Base-by-base conservation (phyloP, 177 flowering plant species). In the Tripterygium wilfordii region DNA sequence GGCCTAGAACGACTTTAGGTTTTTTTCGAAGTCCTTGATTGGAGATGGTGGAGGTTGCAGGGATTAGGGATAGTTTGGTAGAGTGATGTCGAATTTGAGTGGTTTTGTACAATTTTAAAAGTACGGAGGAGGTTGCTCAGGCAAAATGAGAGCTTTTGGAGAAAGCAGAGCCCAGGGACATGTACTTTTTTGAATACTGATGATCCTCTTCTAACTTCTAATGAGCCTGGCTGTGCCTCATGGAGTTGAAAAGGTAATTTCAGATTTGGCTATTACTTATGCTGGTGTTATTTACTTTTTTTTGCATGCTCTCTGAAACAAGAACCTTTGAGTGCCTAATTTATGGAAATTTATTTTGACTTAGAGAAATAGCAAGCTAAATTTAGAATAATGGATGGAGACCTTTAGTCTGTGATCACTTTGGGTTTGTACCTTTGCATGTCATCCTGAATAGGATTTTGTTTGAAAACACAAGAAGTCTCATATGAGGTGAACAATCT, bases 201-300 rank as follows among this genome's bases (percentile, higher is more conserved):
- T 51, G 74, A 69, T 62, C 74, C 70, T 33, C n/a, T n/a, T n/a
- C n/a, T n/a, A n/a, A n/a, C 49, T 62, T 3, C 62, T 69, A 9
- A 51, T 56, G 62, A 49, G 42, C 42, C 58, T 62, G 40, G 57
- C 51, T 26, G 65, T 69, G 5, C 67, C 74, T 24, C 26, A 2
- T 28, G 70, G 70, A 23, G 70, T 65, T 10, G 54, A 38, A 48
- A 62, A 58, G 67, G 74, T 61, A 33, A 39, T 18, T 51, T 21
- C 23, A 4, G 26, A 18, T 1, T 24, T 24, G 13, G 6, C 12
- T 36, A 17, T 26, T 24, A 10, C n/a, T n/a, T n/a, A n/a, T n/a
- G n/a, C n/a, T n/a, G n/a, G n/a, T n/a, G n/a, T n/a, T n/a, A n/a
- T n/a, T n/a, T n/a, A n/a, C n/a, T n/a, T n/a, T n/a, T n/a, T n/a